Base-by-base conservation (phyloP, 108 stramenopile species). In the Seminavis robusta region DNA sequence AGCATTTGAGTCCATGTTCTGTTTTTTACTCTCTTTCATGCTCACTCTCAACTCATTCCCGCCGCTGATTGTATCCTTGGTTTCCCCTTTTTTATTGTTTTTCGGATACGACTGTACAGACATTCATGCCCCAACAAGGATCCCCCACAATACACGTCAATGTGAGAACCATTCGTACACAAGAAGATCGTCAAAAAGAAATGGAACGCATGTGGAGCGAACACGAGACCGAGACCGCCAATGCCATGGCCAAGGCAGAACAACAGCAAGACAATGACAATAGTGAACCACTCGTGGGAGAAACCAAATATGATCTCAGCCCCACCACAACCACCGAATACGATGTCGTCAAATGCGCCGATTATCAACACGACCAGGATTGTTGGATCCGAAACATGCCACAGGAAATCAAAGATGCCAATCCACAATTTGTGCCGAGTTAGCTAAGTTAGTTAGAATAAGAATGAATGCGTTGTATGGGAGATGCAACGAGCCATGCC, bases 351-450 rank as follows among this genome's bases (percentile, higher is more conserved):
- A 65, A 66, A 50, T 94, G 92, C 56, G 80, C 64, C 16, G 92
- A 94, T 61, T 94, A 77, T 62, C 70, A 88, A 21, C 62, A 81
- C 39, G 84, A 90, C 44, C 66, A 55, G 29, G 84, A 73, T 49
- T 64, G 62, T 37, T 94, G 92, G 92, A 70, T 94, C 9, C 76
- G 73, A 31, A 94, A 94, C 52, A 93, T 94, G 88, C 92, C 92
- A 16, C 82, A 94, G 46, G 92, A 84, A 59, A 94, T 94, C 42
- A 54, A 57, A 41, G 13, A 56, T 31, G 83, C 84, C 15, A 94
- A 90, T 77, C 92, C 92, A 3, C 30, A 86, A 28, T 94, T 94
- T 74, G 86, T 94, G 21, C 92, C 92, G 6, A 84, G 73, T 1
- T 92, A 59, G n/a, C n/a, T n/a, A n/a, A n/a, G n/a, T n/a, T n/a